These are phyloP conservation scores for Pueraria montana DNA, from an alignment of 306 rosid genomes.

Conservation along the genomic window DNA sequence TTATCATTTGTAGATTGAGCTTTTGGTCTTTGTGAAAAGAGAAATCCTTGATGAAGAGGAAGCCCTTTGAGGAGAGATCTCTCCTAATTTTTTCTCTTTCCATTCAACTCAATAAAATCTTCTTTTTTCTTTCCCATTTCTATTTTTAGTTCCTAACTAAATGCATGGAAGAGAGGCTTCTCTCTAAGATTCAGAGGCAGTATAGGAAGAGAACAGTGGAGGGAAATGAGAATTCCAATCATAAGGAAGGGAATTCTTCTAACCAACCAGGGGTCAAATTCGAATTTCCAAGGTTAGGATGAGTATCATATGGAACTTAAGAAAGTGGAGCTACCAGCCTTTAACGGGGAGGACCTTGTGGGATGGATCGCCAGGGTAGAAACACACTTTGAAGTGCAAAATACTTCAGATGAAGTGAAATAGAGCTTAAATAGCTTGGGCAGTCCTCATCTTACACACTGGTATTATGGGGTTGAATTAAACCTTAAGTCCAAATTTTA, in stretches of 20 bases:
- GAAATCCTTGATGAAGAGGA: constrained; percentile 1
- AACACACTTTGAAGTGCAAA: not conserved
- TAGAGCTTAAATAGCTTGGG: not conserved
- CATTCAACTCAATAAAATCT: not conserved
- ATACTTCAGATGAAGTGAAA: not conserved
- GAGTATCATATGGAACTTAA: not conserved
- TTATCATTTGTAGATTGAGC: not conserved
- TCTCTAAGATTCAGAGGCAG: not conserved
- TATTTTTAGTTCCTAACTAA: not conserved
- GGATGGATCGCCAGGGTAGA: not conserved
- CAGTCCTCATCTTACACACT: not conserved
- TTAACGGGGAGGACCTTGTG: not conserved
- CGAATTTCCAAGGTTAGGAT: not conserved
- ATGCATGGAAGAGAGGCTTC: not conserved
- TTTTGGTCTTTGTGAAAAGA: not conserved
- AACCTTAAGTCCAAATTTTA: too few species aligned
- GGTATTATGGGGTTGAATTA: too few species aligned
- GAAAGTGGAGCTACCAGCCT: not conserved
- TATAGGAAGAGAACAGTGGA: not conserved
- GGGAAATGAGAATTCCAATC: not conserved
- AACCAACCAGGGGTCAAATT: not conserved
- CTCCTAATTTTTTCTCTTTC: not conserved
- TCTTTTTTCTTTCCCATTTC: not conserved
- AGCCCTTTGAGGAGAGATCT: not conserved
- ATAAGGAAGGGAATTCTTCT: not conserved